A percentile compares a stretch with the other conserved stretches of the same genome.
Conservation (phyloP, 768 basidiomycete genomes). For the Xerocomellus chrysenteron region DNA sequence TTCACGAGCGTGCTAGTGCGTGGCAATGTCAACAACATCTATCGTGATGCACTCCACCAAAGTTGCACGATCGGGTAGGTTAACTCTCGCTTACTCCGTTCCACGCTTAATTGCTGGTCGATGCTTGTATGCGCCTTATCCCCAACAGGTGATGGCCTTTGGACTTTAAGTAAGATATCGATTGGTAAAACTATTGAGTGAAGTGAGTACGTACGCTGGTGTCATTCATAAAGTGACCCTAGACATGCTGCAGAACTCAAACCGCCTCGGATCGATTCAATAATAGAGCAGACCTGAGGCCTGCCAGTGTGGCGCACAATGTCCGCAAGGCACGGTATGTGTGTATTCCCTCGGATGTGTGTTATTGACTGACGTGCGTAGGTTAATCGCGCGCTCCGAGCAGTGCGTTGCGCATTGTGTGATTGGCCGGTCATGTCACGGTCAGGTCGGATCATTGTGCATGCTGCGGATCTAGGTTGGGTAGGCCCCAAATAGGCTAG, state of each 20-base stretch:
- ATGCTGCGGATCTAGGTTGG: conserved; percentile 1
- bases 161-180: background rate
- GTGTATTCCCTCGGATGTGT: background rate
- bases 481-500: background rate
- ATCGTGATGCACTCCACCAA: background rate
- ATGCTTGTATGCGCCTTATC: background rate
- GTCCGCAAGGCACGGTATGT: background rate
- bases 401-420: background rate
- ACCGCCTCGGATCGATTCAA: background rate
- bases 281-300: no score
- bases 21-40: background rate
- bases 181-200: background rate
- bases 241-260: background rate
- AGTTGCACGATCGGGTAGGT: background rate
- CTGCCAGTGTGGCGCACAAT: background rate
- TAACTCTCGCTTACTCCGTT: background rate
- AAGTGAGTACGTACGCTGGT: background rate
- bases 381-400: background rate
- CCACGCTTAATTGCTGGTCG: background rate
- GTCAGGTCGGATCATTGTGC: background rate
- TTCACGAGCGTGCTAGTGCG: background rate
- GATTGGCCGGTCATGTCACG: background rate
- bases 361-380: background rate
- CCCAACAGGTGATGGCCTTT: background rate
- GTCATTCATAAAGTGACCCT: background rate